Evolutionary conservation across 73 alveolate species (phyloP), one percentile per base, ranked within the genome.

Genomic region (Stentor coeruleus): DNA sequence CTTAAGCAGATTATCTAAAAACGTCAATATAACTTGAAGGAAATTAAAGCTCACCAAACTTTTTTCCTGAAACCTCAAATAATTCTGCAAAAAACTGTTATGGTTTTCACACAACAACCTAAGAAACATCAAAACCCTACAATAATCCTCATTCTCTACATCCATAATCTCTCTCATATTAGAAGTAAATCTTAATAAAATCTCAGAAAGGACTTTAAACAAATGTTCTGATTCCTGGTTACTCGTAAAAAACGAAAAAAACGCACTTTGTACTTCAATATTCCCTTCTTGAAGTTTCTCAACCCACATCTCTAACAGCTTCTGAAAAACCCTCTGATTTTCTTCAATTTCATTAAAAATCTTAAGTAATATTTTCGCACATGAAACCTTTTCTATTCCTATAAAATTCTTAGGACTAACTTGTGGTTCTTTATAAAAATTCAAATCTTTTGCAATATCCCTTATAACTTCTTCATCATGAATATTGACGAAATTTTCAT

Each of bases 31-130:
- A 82, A 37, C 88, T 36, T 90, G 49, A 0, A 93, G 95, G 82
- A 93, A 80, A 76, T 93, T 93, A 85, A 87, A 92, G 76, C 89
- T 88, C 36, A 85, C 89, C 86, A 96, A 90, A 79, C 92, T 88
- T 81, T 93, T 91, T 14, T 59, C 83, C 86, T 97, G 95, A 73
- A 95, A 91, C 80, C 98, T 91, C 31, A 97, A 82, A 81, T 91
- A 92, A 85, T 91, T 92, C 84, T 97, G 94, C 84, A 95, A 82
- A 6, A 91, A 90, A 11, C 87, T 66, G 77, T 91, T 88, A 79
- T 97, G 99, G 59, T 96, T 96, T 87, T 97, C 99, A 59, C 98
- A 94, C 58, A 97, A 87, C 42, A 95, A 88, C 81, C 95, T 93
- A 26, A 95, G 90, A 92, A 97, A 91, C 83, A 96, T 90, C 77